These are phyloP conservation scores for Wickerhamiella hasegawae DNA, from an alignment of 805 yeast genomes.

Conservation along the genomic window DNA sequence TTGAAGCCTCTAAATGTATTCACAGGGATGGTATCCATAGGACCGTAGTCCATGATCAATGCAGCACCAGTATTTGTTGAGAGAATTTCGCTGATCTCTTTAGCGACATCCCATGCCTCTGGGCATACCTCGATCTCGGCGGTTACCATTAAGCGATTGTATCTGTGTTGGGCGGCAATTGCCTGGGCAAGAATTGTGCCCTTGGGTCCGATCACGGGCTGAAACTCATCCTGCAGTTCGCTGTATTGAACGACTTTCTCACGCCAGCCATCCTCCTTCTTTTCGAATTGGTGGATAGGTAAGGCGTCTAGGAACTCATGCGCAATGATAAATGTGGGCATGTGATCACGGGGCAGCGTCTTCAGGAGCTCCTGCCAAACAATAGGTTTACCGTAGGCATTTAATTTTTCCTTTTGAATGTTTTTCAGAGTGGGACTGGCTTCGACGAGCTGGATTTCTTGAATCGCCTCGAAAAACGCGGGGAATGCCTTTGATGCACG, in stretches of 20 bases:
- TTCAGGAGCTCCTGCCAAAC: conserved; percentile 21
- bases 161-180: conserved; percentile 25
- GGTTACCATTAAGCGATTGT: conserved; percentile 34
- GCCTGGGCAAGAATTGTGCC: conserved; percentile 6
- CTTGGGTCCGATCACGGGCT: conserved; percentile 6
- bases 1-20: conserved; percentile 59
- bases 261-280: conserved; percentile 56
- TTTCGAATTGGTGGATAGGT: conserved; percentile 53
- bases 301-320: conserved; percentile 83
- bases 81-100: conserved; percentile 34
- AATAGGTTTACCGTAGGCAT: conserved; percentile 39
- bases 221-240: conserved; percentile 8
- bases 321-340: conserved; percentile 52
- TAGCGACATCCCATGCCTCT: conserved; percentile 45
- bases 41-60: conserved; percentile 66
- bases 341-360: conserved; percentile 20
- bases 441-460: conserved; percentile 42
- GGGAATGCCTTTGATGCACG: conserved; percentile 18
- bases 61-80: conserved; percentile 39
- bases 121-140: conserved; percentile 60
- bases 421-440: conserved; percentile 49
- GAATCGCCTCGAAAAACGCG: conserved; percentile 22
- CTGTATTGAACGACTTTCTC: conserved; percentile 52
- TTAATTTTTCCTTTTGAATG: conserved; percentile 36
- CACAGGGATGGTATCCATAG: conserved; percentile 44